These are phyloP conservation scores for Quercus gilva DNA, from an alignment of 306 rosid genomes.

Conservation along the genomic window DNA sequence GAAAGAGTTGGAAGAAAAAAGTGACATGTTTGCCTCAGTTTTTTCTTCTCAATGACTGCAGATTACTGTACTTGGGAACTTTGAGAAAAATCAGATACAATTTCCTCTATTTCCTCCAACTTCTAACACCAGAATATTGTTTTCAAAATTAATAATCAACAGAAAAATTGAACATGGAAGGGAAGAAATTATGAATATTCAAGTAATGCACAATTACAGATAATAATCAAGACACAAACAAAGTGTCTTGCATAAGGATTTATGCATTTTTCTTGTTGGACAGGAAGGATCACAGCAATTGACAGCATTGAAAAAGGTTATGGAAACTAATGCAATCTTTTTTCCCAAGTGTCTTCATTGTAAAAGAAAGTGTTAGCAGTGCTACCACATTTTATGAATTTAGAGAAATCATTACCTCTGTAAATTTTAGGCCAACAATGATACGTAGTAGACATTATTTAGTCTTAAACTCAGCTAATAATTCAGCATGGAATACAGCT, in stretches of 20 bases:
- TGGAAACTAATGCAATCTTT: background rate
- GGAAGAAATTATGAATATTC: background rate
- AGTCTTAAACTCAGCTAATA: background rate
- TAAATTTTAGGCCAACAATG: background rate
- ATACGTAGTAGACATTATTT: background rate
- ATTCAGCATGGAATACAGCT: background rate
- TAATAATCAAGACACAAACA: background rate
- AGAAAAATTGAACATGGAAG: background rate
- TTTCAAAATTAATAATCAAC: background rate
- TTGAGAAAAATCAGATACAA: too few relatives aligned
- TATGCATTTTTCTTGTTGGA: background rate
- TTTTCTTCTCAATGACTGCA: background rate
- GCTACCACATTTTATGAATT: background rate
- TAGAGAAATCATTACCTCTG: background rate
- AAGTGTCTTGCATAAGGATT: background rate
- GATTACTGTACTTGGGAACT: background rate
- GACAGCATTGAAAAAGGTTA: background rate
- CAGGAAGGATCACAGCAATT: background rate
- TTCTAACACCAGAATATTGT: background rate
- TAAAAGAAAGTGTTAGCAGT: background rate
- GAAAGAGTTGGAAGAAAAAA: background rate
- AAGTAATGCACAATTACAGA: background rate
- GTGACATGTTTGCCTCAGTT: background rate
- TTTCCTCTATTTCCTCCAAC: too few relatives aligned
- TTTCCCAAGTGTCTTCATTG: background rate